Base-by-base conservation (phyloP, 2,329 filamentous ascomycete genomes). In the Cladosporium sp. region DNA sequence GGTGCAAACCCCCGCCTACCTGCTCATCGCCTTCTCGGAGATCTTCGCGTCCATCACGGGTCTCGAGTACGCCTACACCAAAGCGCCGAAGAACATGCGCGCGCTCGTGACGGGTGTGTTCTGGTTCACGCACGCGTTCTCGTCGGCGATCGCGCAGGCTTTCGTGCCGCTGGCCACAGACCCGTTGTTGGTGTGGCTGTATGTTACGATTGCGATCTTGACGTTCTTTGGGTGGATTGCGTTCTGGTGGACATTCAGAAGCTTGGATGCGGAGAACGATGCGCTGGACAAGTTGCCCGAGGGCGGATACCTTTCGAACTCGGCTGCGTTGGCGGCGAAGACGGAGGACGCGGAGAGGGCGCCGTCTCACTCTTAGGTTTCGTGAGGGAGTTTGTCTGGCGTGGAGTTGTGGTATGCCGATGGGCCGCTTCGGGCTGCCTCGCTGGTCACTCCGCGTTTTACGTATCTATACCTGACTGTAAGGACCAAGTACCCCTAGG, bases 171-270 rank as follows among this genome's bases (percentile, higher is more conserved):
- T 83, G 4, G 85, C 87, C 6, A 84, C 83, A 64, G 87, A 92
- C 74, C 90, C 89, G 28, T 81, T 87, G 69, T 83, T 90, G 71
- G 73, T 88, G 66, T 90, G 87, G 87, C 84, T 91, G 82, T 76
- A 75, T 65, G 73, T 71, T 24, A 71, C 57, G 15, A 59, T 65
- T n/a, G 54, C 63, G 14, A 59, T 52, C 24, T 11, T 65, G 28
- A 64, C 61, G 10, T 64, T 64, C 61, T 24, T 64, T 38, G 61
- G 61, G 4, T 64, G 61, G 61, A 26, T 47, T n/a, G 61, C 34
- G 10, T 64, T 64, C 34, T 64, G 61, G 61, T 64, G 61, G 61
- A 64, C 61, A 2, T 64, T 64, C 51, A 64, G 61, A 24, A 24
- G 34, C 12, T 52, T 64, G 30, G 61, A 64, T n/a, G 44, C n/a